phyloP scores from a whole-genome alignment of 192 early-diverging fungal species.

The Lobosporangium transversale region DNA sequence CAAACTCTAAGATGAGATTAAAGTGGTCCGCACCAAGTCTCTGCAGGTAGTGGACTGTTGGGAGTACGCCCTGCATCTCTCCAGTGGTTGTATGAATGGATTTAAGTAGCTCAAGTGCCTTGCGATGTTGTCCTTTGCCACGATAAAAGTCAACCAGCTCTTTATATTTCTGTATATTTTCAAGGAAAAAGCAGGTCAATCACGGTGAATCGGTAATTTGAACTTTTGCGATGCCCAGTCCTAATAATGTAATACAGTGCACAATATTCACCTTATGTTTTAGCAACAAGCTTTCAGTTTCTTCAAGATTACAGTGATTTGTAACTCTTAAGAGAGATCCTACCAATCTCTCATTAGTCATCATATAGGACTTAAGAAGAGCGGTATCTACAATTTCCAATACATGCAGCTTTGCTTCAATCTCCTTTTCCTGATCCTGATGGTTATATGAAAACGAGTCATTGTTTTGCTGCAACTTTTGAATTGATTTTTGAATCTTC shows the following conservation, averaged over 20 bases:
- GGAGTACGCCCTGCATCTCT: constrained; percentile 68
- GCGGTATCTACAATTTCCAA: constrained; percentile 89
- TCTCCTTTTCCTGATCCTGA: constrained; percentile 50
- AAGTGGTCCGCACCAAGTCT: constrained; percentile 79
- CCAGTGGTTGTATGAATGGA: constrained; percentile 59
- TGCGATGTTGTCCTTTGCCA: constrained; percentile 88
- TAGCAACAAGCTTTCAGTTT: constrained; percentile 81
- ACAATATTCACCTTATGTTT: constrained; percentile 79
- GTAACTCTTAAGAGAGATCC: constrained; percentile 90
- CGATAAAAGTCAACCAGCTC: constrained; percentile 96
- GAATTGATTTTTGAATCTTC: constrained; percentile 69
- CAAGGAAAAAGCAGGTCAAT: not conserved
- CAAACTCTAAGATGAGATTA: constrained; percentile 86
- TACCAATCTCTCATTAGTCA: constrained; percentile 85
- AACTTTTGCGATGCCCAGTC: too few relatives aligned
- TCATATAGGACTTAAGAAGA: constrained; percentile 89
- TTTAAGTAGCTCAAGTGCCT: constrained; percentile 87
- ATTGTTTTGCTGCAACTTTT: constrained; percentile 21
- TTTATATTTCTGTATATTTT: constrained; percentile 67
- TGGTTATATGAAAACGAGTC: constrained; percentile 38
- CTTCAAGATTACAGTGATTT: constrained; percentile 90
- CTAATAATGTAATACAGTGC: too few relatives aligned
- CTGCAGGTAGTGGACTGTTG: constrained; percentile 81
- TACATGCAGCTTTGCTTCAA: constrained; percentile 37
- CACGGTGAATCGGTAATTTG: too few relatives aligned